Evolutionary conservation across 2,329 filamentous ascomycete genomes (phyloP).

Genomic region (Sclerotinia trifoliorum): DNA sequence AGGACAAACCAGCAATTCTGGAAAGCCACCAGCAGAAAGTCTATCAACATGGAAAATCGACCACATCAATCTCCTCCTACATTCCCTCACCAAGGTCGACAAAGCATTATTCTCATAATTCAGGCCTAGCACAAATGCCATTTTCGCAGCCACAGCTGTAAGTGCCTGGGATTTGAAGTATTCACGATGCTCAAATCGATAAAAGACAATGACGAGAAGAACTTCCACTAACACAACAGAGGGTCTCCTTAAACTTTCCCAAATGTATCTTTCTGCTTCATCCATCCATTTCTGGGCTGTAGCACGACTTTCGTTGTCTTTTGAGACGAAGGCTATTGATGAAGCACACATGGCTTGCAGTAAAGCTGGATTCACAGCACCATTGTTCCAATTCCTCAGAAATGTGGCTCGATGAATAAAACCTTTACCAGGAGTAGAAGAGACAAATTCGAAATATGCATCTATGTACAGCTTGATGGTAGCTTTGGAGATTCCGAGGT

Average conservation of each 20-base stretch:
- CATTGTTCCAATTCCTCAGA: conserved; percentile 21
- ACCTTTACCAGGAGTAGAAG: conserved; percentile 21
- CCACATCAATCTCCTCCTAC: conserved; percentile 19
- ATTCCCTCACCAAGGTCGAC: conserved; percentile 21
- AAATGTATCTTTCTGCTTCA: conserved; percentile 19
- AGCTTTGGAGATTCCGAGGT: conserved; percentile 11
- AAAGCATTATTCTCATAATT: conserved; percentile 22
- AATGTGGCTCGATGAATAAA: conserved; percentile 23
- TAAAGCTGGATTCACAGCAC: conserved; percentile 16
- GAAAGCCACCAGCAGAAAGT: conserved; percentile 19
- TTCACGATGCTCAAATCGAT: conserved; percentile 18
- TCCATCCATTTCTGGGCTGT: conserved; percentile 20
- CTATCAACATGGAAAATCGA: conserved; percentile 23
- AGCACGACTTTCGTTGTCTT: conserved; percentile 18
- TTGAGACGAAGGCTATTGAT: conserved; percentile 21
- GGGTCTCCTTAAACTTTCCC: conserved; percentile 15
- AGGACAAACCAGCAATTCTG: conserved; percentile 21
- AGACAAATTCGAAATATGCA: conserved; percentile 22
- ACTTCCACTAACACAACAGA: conserved; percentile 15
- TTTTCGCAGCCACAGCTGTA: conserved; percentile 22
- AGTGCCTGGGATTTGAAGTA: conserved; percentile 20
- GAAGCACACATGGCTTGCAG: conserved; percentile 19
- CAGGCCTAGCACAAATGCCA: conserved; percentile 18
- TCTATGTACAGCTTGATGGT: conserved; percentile 21
- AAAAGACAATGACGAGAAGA: conserved; percentile 22